These are phyloP conservation scores for Beauveria asiatica DNA, from an alignment of 2,329 filamentous ascomycete species.

Conservation along the genomic window DNA sequence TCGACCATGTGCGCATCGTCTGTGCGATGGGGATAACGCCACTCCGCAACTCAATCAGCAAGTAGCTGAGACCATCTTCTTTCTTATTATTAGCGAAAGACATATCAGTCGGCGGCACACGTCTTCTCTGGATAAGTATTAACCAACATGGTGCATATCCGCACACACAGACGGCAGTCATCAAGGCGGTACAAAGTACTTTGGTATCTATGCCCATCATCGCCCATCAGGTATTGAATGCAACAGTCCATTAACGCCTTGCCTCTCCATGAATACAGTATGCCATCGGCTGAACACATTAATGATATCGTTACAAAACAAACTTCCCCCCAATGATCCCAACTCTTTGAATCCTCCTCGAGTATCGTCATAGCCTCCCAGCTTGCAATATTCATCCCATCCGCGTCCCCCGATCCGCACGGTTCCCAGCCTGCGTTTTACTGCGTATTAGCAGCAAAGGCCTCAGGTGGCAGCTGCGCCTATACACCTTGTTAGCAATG, in stretches of 20 bases:
- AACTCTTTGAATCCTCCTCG: background rate
- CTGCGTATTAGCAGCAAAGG: conserved; percentile 27
- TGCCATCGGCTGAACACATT: conserved; percentile 5
- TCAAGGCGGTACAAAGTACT: background rate
- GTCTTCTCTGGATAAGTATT: background rate
- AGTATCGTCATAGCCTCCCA: background rate
- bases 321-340: background rate
- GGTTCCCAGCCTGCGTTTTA: background rate
- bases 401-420: background rate
- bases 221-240: background rate
- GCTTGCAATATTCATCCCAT: background rate
- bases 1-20: no score
- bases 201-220: background rate
- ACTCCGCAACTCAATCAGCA: no score
- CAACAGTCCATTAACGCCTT: conserved; percentile 5
- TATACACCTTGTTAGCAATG: conserved; percentile 18
- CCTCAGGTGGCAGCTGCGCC: conserved; percentile 39
- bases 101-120: background rate
- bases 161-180: background rate
- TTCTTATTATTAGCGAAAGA: conserved; percentile 1
- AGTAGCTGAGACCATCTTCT: background rate
- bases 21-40: no score
- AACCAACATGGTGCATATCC: background rate
- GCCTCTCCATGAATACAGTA: conserved; percentile 5
- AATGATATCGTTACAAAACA: background rate